These are phyloP conservation scores for Aspergillus conjunctus DNA, from an alignment of 495 filamentous ascomycete species.

Conservation along the genomic window DNA sequence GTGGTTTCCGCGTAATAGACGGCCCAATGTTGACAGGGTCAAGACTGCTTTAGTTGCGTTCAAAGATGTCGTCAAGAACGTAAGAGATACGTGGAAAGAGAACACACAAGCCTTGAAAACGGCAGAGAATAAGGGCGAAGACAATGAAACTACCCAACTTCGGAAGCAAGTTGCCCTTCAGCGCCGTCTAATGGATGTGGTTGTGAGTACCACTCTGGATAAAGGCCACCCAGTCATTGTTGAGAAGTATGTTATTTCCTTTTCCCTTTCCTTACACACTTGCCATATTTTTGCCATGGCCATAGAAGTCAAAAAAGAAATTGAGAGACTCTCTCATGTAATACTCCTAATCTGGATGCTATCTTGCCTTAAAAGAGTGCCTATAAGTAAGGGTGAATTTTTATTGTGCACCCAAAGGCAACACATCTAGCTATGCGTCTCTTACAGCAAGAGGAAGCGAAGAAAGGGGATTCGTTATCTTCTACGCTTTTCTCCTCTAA, in stretches of 20 bases:
- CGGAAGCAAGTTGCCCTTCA: conserved; percentile 56
- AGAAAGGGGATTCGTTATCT: conserved; percentile 12
- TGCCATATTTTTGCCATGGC: conserved; percentile 33
- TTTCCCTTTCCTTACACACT: conserved; percentile 21
- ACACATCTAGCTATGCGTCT: conserved; percentile 27
- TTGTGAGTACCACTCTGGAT: conserved; percentile 59
- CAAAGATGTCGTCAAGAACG: conserved; percentile 62
- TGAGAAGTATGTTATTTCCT: conserved; percentile 57
- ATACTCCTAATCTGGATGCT: conserved; percentile 32
- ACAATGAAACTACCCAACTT: conserved; percentile 41
- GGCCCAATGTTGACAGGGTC: conserved; percentile 48
- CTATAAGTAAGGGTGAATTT: conserved; percentile 32
- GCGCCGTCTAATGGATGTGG: conserved; percentile 59
- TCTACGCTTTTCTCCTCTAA: not conserved
- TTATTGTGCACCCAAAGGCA: conserved; percentile 16
- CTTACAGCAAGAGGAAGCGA: conserved; percentile 37
- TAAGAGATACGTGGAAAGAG: conserved; percentile 64
- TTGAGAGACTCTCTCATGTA: conserved; percentile 41
- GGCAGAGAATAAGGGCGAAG: conserved; percentile 55
- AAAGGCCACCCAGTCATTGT: conserved; percentile 66
- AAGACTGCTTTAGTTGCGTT: conserved; percentile 56
- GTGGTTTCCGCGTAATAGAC: conserved; percentile 60
- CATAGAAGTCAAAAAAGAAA: conserved; percentile 40
- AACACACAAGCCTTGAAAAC: conserved; percentile 58
- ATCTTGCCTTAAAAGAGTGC: conserved; percentile 35